Conservation (phyloP, 2,329 filamentous ascomycete species). For the Diplodia intermedia region DNA sequence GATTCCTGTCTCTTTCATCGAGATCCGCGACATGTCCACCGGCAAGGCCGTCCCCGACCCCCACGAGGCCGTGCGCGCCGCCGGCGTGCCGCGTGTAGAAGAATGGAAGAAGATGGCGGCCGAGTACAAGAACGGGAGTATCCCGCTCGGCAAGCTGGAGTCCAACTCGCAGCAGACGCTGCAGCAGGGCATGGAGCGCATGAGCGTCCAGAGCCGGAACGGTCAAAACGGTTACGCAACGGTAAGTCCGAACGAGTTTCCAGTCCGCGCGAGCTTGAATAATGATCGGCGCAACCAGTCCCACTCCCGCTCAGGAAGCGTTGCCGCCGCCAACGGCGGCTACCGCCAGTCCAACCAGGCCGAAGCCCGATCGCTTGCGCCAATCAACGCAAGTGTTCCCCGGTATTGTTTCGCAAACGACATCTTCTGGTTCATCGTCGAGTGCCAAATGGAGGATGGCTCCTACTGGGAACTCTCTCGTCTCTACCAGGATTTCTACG, state of each 20-base stretch:
- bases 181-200: constrained; percentile 70
- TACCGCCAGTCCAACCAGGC: constrained; percentile 28
- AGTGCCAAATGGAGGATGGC: constrained; percentile 87
- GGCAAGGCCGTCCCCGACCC: constrained; percentile 83
- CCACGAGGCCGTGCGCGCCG: constrained; percentile 81
- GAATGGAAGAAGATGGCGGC: constrained; percentile 99
- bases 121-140: constrained; percentile 99
- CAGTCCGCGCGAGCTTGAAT: constrained; percentile 33
- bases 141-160: constrained; percentile 91
- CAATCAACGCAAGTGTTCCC: constrained; percentile 83
- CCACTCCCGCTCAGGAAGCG: constrained; percentile 35
- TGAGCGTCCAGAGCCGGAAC: constrained; percentile 72
- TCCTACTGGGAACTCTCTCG: constrained; percentile 90
- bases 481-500: constrained; percentile 98
- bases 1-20: constrained; percentile 95
- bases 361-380: constrained; percentile 66
- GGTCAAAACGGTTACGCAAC: constrained; percentile 48
- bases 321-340: constrained; percentile 15
- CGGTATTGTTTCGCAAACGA: constrained; percentile 95
- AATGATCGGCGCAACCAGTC: constrained; percentile 25
- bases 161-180: constrained; percentile 55
- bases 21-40: constrained; percentile 92
- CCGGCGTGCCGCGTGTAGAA: constrained; percentile 92
- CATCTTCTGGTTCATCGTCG: constrained; percentile 98
- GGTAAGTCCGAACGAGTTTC: constrained; percentile 54